A percentile compares a stretch with the other conserved stretches of the same genome.
These are phyloP conservation scores for Colletotrichum camelliae DNA, from an alignment of 2,329 filamentous ascomycete species.

Conservation along the genomic window DNA sequence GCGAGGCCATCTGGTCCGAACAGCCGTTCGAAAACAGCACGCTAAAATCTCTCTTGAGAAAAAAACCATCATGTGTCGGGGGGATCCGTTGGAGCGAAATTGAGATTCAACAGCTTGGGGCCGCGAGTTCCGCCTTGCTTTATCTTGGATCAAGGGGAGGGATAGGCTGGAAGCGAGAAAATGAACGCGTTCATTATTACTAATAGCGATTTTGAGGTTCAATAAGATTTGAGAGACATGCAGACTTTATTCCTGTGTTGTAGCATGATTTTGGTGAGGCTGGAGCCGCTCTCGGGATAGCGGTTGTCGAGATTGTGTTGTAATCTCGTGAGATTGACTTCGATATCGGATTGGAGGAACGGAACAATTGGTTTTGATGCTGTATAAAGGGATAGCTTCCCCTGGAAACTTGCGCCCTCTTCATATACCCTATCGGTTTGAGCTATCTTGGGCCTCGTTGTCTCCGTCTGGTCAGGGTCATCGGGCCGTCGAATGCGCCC, in stretches of 20 bases:
- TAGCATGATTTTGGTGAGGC: not conserved
- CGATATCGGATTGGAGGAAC: not conserved
- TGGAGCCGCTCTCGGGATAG: not conserved
- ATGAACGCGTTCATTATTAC: not conserved
- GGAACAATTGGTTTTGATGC: not conserved
- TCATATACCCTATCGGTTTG: not conserved
- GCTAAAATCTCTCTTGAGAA: not conserved
- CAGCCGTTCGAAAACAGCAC: not conserved
- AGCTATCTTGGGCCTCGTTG: not conserved
- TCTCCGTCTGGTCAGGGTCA: not conserved
- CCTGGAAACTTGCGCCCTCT: not conserved
- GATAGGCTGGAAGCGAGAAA: not conserved
- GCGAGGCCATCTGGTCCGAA: not conserved
- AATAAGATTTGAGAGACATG: not conserved
- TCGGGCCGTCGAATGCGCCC: not conserved
- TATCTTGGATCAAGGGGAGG: not conserved
- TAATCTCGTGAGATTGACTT: not conserved
- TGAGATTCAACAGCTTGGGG: not conserved
- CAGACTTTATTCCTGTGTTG: not conserved
- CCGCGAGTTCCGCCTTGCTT: not conserved
- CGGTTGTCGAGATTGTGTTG: accelerated
- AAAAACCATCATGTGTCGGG: not conserved
- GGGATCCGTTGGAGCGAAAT: not conserved
- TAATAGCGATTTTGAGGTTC: not conserved
- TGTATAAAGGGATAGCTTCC: accelerated